A percentile compares a stretch with the other conserved stretches of the same genome.
phyloP scores from a whole-genome alignment of 495 filamentous ascomycete genomes.

The Xylaria curta region DNA sequence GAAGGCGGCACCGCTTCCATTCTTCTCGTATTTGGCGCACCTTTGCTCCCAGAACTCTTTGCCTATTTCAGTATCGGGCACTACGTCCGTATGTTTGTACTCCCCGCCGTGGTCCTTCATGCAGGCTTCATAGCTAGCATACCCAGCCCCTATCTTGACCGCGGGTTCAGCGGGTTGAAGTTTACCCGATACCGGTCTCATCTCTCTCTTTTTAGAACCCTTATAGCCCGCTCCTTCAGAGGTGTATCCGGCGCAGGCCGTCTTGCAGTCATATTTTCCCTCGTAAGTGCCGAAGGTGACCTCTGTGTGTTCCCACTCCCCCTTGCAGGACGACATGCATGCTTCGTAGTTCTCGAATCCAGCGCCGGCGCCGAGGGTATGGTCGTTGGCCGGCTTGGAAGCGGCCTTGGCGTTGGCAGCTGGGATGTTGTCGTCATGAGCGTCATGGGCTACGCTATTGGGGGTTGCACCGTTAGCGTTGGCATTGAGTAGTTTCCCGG shows the following conservation, averaged over 20 bases:
- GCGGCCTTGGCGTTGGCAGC: not conserved
- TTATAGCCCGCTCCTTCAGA: not conserved
- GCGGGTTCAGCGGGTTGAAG: not conserved
- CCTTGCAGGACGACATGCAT: slow-evolving; percentile 5
- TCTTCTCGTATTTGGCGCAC: not conserved
- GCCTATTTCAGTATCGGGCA: not conserved
- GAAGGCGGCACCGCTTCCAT: not conserved
- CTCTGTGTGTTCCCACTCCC: not conserved
- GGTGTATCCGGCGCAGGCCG: not conserved
- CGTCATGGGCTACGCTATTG: no score
- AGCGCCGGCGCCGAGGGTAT: not conserved
- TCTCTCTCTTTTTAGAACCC: no score
- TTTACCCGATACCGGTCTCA: not conserved
- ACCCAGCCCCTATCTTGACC: not conserved
- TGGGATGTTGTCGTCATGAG: not conserved
- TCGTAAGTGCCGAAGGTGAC: slow-evolving; percentile 9
- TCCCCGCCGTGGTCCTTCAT: not conserved
- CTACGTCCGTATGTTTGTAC: not conserved
- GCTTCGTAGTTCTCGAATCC: not conserved
- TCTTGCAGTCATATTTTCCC: not conserved
- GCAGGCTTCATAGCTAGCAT: not conserved
- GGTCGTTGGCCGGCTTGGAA: not conserved
- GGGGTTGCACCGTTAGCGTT: not conserved
- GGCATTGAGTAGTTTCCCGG: not conserved
- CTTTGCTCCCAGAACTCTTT: not conserved